phyloP scores from a whole-genome alignment of 495 filamentous ascomycete species.

The Parathielavia appendiculata region DNA sequence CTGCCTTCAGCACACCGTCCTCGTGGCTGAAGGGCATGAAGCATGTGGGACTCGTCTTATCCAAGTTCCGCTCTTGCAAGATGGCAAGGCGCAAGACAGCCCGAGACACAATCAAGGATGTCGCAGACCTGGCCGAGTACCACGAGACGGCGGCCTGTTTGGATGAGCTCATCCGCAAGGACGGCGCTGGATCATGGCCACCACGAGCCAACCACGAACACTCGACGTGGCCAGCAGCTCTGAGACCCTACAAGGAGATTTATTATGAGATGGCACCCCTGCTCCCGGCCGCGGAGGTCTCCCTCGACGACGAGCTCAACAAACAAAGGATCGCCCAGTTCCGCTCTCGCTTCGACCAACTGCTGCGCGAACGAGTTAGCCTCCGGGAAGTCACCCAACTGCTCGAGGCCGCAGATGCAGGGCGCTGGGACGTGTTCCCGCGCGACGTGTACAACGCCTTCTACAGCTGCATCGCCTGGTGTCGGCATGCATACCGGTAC shows the following conservation, averaged over 20 bases:
- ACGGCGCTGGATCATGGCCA: slow-evolving; percentile 38
- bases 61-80: too few species aligned
- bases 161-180: slow-evolving; percentile 27
- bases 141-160: slow-evolving; percentile 24
- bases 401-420: slow-evolving; percentile 24
- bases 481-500: slow-evolving; percentile 37
- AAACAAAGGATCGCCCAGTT: slow-evolving; percentile 7
- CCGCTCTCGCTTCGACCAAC: slow-evolving; percentile 14
- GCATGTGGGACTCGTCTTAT: too few species aligned
- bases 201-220: slow-evolving; percentile 27
- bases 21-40: too few species aligned
- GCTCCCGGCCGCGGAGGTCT: slow-evolving; percentile 22
- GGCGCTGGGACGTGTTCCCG: slow-evolving; percentile 26
- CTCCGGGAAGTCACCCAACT: slow-evolving; percentile 24
- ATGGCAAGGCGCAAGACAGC: too few species aligned
- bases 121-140: slow-evolving; percentile 16
- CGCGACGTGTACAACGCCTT: slow-evolving; percentile 37
- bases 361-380: slow-evolving; percentile 26
- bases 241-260: slow-evolving; percentile 35
- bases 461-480: slow-evolving; percentile 35
- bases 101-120: slow-evolving; percentile 1
- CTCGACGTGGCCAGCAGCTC: slow-evolving; percentile 23
- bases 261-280: slow-evolving; percentile 32
- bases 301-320: slow-evolving; percentile 27
- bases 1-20: too few species aligned